Evolutionary conservation across 2,329 filamentous ascomycete genomes (phyloP), one percentile per base, ranked within the genome.

Genomic region (Ceratocystis huliohia): DNA sequence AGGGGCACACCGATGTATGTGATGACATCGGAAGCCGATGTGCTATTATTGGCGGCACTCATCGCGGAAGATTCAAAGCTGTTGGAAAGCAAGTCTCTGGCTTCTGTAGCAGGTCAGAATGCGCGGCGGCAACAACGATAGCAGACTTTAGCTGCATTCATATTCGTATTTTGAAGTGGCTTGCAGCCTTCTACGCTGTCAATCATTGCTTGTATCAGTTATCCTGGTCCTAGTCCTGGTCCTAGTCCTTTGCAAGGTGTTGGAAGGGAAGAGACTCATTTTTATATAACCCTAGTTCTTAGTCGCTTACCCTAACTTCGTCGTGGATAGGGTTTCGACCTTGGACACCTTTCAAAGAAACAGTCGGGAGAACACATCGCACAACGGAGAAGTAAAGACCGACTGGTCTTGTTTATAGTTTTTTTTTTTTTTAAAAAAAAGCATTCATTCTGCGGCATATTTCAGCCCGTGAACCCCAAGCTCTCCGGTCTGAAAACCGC

Each of bases 1-100:
- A 86, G 75, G 1, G 84, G 84, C 1, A 86, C 75, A 70, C 81
- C 80, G 48, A 83, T 78, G 67, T 81, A 82, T 28, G 81, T 82
- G 73, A 83, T 82, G 67, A 83, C 79, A 68, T 82, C 78, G 8
- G 77, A 75, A n/a, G 63, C 63, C n/a, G 30, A 41, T 6, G 63
- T 10, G 33, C 45, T 30, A 45, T 25, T 44, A 37, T 37, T 59
- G 53, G n/a, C 30, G 22, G n/a, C n/a, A 17, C 53, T 30, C 28
- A 44, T 65, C 1, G n/a, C 28, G 63, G 15, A n/a, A 5, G 41
- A 46, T 63, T 46, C 22, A 33, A 6, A 13, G 44, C 13, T 45
- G 2, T 20, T 17, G 5, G n/a, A 33, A 28, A 22, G 46, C 37
- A 63, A 41, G 37, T 10, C 10, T 41, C 37, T 41, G 10, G 48